Conservation (phyloP, 2,329 filamentous ascomycete genomes). For the Trichoderma simmonsii region DNA sequence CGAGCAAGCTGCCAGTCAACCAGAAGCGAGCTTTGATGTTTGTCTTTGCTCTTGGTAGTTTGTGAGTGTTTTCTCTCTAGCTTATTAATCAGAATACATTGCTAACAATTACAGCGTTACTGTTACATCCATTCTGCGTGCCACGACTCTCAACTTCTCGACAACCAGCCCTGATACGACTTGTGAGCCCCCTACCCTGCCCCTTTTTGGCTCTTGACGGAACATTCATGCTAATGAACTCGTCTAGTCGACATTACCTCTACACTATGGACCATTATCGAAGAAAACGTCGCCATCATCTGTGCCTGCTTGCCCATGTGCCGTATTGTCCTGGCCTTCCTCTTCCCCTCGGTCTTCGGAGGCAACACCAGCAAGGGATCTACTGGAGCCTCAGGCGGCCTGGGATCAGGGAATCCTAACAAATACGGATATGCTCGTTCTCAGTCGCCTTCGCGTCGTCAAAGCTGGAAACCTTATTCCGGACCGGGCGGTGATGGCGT, state of each 20-base stretch:
- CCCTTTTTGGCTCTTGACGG: not conserved
- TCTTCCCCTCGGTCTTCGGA: conserved; percentile 36
- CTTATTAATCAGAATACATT: not conserved
- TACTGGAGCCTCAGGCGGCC: conserved; percentile 14
- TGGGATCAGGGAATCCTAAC: conserved; percentile 22
- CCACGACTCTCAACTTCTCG: conserved; percentile 39
- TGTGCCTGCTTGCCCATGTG: conserved; percentile 41
- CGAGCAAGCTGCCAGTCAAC: conserved; percentile 39
- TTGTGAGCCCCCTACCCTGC: conserved; percentile 25
- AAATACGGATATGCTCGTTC: conserved; percentile 24
- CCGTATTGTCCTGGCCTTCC: conserved; percentile 36
- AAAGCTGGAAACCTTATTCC: conserved; percentile 34
- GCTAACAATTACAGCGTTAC: conserved; percentile 29
- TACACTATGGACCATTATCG: conserved; percentile 40
- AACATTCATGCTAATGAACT: not conserved
- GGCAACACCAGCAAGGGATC: conserved; percentile 17
- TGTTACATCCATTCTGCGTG: conserved; percentile 42
- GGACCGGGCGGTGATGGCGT: conserved; percentile 29
- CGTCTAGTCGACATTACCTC: conserved; percentile 34
- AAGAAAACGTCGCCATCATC: conserved; percentile 39
- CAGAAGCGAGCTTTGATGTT: conserved; percentile 42
- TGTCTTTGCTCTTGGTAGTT: conserved; percentile 42
- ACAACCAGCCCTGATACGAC: conserved; percentile 38
- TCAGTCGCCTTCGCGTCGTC: conserved; percentile 14
- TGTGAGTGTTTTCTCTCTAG: conserved; percentile 33